phyloP scores from a whole-genome alignment of 2,329 filamentous ascomycete species.

The Epichloe coenophiala region DNA sequence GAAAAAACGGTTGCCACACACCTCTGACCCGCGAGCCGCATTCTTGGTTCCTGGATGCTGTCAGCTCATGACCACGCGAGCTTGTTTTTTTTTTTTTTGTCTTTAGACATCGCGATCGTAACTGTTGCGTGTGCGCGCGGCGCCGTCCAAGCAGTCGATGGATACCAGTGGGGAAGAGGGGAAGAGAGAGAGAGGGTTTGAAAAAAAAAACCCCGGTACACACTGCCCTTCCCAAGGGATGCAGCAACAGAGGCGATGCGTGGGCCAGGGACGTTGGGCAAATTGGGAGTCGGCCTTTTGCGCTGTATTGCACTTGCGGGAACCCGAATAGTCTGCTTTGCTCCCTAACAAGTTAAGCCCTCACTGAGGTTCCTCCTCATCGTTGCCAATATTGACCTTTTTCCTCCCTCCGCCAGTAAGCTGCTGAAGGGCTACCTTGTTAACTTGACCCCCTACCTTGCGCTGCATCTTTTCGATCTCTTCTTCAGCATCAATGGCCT shows the following conservation, averaged over 20 bases:
- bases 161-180: background rate
- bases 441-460: constrained; percentile 84
- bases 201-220: background rate
- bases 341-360: constrained; percentile 14
- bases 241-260: background rate
- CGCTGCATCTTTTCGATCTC: constrained; percentile 95
- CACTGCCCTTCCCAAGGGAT: constrained; percentile 9
- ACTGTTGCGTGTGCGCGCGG: background rate
- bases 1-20: constrained; percentile 13
- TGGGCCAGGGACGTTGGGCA: constrained; percentile 5
- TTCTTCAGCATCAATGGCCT: constrained; percentile 82
- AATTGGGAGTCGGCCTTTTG: background rate
- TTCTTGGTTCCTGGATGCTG: constrained; percentile 15
- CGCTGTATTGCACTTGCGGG: background rate
- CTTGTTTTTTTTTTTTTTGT: constrained; percentile 2
- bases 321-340: constrained; percentile 9
- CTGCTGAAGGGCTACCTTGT: constrained; percentile 81
- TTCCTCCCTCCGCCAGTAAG: constrained; percentile 72
- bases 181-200: background rate
- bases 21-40: constrained; percentile 13
- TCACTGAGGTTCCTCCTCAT: constrained; percentile 40
- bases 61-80: constrained; percentile 5
- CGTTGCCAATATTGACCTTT: constrained; percentile 75
- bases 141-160: background rate
- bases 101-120: background rate